Evolutionary conservation across 345 rosid species (phyloP).

Genomic region (Rhizophora mangle): DNA sequence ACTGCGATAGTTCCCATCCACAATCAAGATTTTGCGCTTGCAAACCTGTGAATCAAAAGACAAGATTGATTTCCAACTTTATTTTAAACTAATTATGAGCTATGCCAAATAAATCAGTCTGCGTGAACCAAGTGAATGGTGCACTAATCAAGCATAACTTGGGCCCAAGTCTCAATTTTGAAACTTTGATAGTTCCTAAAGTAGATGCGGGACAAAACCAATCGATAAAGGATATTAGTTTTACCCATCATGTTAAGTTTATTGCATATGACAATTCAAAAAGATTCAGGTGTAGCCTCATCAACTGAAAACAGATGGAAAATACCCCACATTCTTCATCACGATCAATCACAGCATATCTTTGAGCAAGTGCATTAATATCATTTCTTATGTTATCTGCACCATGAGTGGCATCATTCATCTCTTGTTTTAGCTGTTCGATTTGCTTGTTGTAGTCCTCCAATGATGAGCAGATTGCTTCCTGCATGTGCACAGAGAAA

Average conservation of each 20-base stretch:
- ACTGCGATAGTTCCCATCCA: conserved; percentile 62
- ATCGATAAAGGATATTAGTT: conserved; percentile 9
- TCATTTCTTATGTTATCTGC: conserved; percentile 99
- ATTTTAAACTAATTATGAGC: background rate
- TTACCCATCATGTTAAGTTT: background rate
- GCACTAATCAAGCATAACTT: too few species aligned
- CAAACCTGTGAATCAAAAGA: conserved; percentile 50
- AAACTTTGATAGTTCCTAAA: background rate
- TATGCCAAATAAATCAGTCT: background rate
- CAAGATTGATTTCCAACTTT: conserved; percentile 2
- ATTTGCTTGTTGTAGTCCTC: conserved; percentile 99
- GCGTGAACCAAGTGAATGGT: background rate
- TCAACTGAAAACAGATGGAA: conserved; percentile 27
- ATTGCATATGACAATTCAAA: background rate
- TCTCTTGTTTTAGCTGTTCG: conserved; percentile 85
- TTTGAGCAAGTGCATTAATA: conserved; percentile 92
- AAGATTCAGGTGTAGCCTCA: conserved; percentile 1
- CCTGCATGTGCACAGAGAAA: conserved; percentile 38
- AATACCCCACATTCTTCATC: conserved; percentile 98
- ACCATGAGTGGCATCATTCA: conserved; percentile 99
- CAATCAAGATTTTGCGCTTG: conserved; percentile 69
- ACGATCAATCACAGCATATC: conserved; percentile 85
- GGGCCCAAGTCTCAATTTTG: background rate
- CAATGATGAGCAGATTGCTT: conserved; percentile 92
- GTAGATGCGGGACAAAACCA: background rate